Evolutionary conservation across 2,329 filamentous ascomycete species (phyloP).

Genomic region (Dothistroma pini): DNA sequence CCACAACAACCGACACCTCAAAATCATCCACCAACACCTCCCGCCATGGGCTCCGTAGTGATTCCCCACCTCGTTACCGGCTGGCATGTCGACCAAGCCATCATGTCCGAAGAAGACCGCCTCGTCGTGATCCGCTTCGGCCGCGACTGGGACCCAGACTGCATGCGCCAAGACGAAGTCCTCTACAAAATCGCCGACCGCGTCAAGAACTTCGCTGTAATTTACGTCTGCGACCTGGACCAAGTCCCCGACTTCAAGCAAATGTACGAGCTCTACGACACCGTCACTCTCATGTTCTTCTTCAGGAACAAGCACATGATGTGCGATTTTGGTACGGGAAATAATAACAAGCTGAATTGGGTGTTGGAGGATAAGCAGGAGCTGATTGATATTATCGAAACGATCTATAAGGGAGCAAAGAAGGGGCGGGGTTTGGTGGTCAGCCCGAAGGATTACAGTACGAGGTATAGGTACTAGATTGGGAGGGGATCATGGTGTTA

Average conservation of each 20-base stretch:
- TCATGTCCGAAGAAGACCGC: slow-evolving; percentile 84
- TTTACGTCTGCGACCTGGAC: slow-evolving; percentile 93
- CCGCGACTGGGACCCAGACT: slow-evolving; percentile 77
- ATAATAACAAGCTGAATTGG: slow-evolving; percentile 99
- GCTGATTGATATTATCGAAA: slow-evolving; percentile 97
- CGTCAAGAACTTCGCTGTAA: slow-evolving; percentile 88
- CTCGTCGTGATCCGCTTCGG: slow-evolving; percentile 93
- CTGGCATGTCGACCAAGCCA: slow-evolving; percentile 98
- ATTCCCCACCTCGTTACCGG: slow-evolving; percentile 86
- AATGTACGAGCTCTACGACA: slow-evolving; percentile 82
- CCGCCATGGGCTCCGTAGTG: slow-evolving; percentile 74
- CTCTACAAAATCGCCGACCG: slow-evolving; percentile 90
- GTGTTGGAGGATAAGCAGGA: slow-evolving; percentile 97
- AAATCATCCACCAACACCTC: not conserved
- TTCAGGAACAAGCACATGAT: slow-evolving; percentile 99
- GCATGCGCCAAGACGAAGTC: slow-evolving; percentile 83
- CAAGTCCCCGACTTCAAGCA: slow-evolving; percentile 89
- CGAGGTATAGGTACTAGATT: slow-evolving; percentile 61
- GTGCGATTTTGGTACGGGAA: slow-evolving; percentile 95
- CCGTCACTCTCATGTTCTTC: slow-evolving; percentile 96
- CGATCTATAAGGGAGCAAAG: slow-evolving; percentile 96
- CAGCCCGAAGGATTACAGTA: slow-evolving; percentile 83
- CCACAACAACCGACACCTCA: not conserved
- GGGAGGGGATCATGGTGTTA: not conserved
- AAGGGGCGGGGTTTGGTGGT: slow-evolving; percentile 96